A percentile compares a stretch with the other conserved stretches of the same genome.
Conservation (phyloP, 2,329 filamentous ascomycete species). For the Colletotrichum sp. region DNA sequence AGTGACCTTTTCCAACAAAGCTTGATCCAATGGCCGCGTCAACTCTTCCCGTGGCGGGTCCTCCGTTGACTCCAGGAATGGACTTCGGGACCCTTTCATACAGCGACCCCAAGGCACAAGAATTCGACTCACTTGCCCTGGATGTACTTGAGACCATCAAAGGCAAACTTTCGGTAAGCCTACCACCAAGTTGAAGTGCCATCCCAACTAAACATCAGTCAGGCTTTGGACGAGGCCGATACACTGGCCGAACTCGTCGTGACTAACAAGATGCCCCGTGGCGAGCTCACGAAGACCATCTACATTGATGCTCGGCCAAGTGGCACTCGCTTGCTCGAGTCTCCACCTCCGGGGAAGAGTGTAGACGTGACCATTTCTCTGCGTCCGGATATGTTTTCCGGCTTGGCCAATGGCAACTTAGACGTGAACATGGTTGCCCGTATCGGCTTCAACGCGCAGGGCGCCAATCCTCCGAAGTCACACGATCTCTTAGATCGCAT, state of each 20-base stretch:
- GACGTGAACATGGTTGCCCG: not conserved
- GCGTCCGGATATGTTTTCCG: not conserved
- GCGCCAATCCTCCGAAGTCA: not conserved
- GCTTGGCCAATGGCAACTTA: not conserved
- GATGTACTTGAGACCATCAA: not conserved
- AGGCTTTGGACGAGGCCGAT: not conserved
- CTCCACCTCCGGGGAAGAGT: accelerated
- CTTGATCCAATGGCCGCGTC: not conserved
- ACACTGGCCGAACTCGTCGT: not conserved
- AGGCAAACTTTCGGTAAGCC: not conserved
- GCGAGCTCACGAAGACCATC: not conserved
- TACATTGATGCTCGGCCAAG: not conserved
- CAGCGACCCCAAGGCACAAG: not conserved
- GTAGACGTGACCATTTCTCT: not conserved
- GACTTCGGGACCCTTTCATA: not conserved
- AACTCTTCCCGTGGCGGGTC: not conserved
- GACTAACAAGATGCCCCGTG: not conserved
- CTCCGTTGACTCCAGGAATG: not conserved
- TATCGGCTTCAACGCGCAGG: not conserved
- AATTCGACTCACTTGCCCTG: not conserved
- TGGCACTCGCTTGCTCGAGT: not conserved
- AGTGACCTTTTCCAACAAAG: not conserved
- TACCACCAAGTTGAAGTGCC: not conserved
- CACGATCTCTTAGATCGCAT: not conserved
- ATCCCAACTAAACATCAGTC: not conserved